Base-by-base conservation (phyloP, 306 rosid genomes). In the Parietaria judaica region DNA sequence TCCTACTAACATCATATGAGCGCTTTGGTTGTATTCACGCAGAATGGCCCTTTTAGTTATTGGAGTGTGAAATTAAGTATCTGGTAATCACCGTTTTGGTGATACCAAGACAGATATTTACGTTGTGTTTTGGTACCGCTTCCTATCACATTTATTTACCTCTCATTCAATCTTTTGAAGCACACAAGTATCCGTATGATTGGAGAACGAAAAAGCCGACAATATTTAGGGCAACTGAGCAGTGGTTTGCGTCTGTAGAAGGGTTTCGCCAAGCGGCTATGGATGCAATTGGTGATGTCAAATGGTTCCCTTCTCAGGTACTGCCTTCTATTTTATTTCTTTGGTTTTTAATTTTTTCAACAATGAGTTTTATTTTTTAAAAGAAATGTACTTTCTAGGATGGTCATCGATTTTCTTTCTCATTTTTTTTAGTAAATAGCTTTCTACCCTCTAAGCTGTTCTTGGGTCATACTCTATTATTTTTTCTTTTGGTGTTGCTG, bases 201-300 rank as follows among this genome's bases (percentile, higher is more conserved):
- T 92, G 99, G 99, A 74, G 99, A 72, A 88, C 96, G 6, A 92
- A 92, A 72, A 88, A 82, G 53, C 99, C 99, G 34, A 92, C 99
- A 41, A 86, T 92, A 79, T 92, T 92, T 79, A 82, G 99, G 80
- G 99, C 97, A 60, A 92, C 99, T 44, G 97, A 92, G 74, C 99
- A 92, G 72, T 92, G 99, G 99, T 92, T 92, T 88, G 99, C 99
- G 51, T 92, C 99, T 7, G 97, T 92, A 34, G 99, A 92, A 80
- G 95, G 97, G 63, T 92, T 92, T 76, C 99, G 90, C 3, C 65
- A 75, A 44, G 80, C 81, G 77, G 87, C 92, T 48, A 84, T 84
- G 85, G 86, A 68, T 67, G 97, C 96, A 70, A 88, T 92, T 72
- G 76, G 83, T 69, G 69, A 66, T 38, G 90, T 92, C 68, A 84